Base-by-base conservation (phyloP, 257 asterid genomes). In the Handroanthus guayacan region DNA sequence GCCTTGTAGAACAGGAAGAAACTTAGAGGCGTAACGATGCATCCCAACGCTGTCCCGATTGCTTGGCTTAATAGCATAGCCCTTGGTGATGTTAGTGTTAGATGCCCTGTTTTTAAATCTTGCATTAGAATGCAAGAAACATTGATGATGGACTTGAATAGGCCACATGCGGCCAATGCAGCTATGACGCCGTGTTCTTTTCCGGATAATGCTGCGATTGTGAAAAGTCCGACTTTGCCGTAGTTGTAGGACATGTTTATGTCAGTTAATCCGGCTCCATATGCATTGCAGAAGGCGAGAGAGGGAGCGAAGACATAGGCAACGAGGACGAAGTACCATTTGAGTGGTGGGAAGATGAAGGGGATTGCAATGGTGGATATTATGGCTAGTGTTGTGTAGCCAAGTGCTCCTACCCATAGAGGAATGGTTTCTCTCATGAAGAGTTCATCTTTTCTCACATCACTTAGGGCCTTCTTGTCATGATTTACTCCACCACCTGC, bases 211-310 rank as follows among this genome's bases (percentile, higher is more conserved):
- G 97, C 95, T 12, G 98, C 96, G 8, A 94, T 75, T 2, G 88
- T 67, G 75, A 94, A 94, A 0, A 94, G 95, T 3, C 97, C 97
- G 7, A 91, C 90, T 83, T 94, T 94, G 1, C 98, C 97, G 47
- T 94, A 94, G 81, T 91, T 94, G 86, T 86, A 91, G 4, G 97
- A 78, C 94, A 91, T 86, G 94, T 94, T 94, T 41, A 94, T 90
- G 58, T 94, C 98, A 0, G 96, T 94, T 62, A 94, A 47, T 37
- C 98, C 98, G 0, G 89, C 88, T 20, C 98, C 98, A 6, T 93
- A 93, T 0, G 98, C 97, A 13, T 93, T 93, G 87, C 97, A 90
- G 82, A 94, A 94, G 78, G 97, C 95, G 6, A 94, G 75, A 31
- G 98, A 76, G 5, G 98, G 98, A n/a, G 97, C 97, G 51, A 89